These are phyloP conservation scores for Cyclaneusma minus DNA, from an alignment of 2,329 filamentous ascomycete species.

Conservation along the genomic window DNA sequence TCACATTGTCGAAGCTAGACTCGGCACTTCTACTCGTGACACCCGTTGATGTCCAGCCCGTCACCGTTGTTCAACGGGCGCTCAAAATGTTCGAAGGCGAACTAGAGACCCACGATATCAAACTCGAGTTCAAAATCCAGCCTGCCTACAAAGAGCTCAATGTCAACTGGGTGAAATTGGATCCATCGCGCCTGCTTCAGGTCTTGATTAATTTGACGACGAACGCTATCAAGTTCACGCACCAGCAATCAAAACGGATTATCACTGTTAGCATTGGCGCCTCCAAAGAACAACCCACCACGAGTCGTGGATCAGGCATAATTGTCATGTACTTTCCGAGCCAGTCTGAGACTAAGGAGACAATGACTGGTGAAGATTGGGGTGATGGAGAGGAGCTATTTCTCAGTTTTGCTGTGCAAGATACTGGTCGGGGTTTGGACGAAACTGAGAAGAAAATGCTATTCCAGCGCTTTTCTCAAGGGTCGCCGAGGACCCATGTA, in stretches of 20 bases:
- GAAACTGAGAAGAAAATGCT: slow-evolving; percentile 47
- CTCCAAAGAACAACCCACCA: slow-evolving; percentile 16
- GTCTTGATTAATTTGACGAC: slow-evolving; percentile 64
- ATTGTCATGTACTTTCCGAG: slow-evolving; percentile 20
- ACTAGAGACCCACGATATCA: slow-evolving; percentile 54
- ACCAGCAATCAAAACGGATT: slow-evolving; percentile 37
- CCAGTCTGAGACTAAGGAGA: slow-evolving; percentile 14
- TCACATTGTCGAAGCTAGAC: slow-evolving; percentile 55
- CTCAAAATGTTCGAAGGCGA: slow-evolving; percentile 72
- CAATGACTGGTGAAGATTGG: slow-evolving; percentile 17
- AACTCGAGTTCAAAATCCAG: slow-evolving; percentile 53
- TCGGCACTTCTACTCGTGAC: slow-evolving; percentile 56
- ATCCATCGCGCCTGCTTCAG: slow-evolving; percentile 60
- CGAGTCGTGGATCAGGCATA: too few relatives aligned
- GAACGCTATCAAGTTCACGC: slow-evolving; percentile 50
- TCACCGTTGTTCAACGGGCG: slow-evolving; percentile 51
- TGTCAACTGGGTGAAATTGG: slow-evolving; percentile 58
- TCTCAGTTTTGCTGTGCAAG: slow-evolving; percentile 38
- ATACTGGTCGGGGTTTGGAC: slow-evolving; percentile 48
- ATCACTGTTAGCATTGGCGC: slow-evolving; percentile 26
- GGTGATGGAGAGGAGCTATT: slow-evolving; percentile 20
- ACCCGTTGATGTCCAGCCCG: slow-evolving; percentile 52
- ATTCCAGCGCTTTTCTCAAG: slow-evolving; percentile 54
- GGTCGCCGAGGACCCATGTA: slow-evolving; percentile 28
- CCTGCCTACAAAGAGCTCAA: slow-evolving; percentile 47